Evolutionary conservation across 176 grass and related monocot genomes (phyloP).

Genomic region (bread wheat (Triticum aestivum)): DNA sequence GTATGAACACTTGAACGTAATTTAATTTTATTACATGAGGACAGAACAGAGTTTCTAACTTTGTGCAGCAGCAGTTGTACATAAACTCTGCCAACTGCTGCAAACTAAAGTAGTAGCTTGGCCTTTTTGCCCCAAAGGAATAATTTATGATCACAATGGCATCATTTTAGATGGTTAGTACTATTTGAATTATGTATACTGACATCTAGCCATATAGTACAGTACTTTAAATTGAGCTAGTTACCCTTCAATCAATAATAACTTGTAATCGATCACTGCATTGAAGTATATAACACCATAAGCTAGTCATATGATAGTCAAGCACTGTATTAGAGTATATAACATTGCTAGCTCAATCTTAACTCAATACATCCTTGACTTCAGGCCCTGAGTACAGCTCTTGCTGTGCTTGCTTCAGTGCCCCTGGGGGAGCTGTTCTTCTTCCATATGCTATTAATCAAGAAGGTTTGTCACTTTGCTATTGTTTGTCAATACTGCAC

Average conservation of each 20-base stretch:
- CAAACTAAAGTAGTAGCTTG: background rate
- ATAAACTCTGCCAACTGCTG: background rate
- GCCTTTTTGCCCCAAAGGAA: background rate
- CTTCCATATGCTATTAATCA: conserved; percentile 97
- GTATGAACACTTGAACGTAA: background rate
- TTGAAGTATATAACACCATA: background rate
- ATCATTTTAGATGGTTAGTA: background rate
- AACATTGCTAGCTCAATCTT: conserved; percentile 14
- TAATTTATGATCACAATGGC: background rate
- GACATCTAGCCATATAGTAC: background rate
- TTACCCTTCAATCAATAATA: background rate
- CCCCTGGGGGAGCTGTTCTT: conserved; percentile 95
- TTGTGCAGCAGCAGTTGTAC: background rate
- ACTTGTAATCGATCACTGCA: background rate
- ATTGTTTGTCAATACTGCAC: background rate
- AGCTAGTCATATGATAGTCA: background rate
- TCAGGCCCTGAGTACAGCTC: conserved; percentile 70
- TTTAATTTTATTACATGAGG: background rate
- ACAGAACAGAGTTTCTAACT: background rate
- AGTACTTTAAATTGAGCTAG: background rate
- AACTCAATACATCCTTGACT: conserved; percentile 18
- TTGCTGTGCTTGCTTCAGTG: conserved; percentile 76
- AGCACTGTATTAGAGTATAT: background rate
- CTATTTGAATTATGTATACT: background rate
- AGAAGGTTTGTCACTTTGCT: conserved; percentile 62